Evolutionary conservation across 108 stramenopile genomes (phyloP), one percentile per base, ranked within the genome.

Genomic region (Chaetoceros muelleri): DNA sequence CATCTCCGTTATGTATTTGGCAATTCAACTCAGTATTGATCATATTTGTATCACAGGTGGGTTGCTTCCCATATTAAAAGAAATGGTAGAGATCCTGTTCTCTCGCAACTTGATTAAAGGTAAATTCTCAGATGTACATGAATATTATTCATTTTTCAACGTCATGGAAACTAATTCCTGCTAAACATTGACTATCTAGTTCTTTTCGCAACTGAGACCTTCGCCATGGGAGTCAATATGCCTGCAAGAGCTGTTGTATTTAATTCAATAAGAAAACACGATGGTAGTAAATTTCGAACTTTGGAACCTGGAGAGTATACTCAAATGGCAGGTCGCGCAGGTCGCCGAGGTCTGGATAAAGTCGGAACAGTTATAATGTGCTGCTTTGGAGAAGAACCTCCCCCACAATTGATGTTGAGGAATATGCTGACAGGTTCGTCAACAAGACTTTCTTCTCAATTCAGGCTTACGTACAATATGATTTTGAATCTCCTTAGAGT

Each of bases 141-240:
- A 5, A 10, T 40, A 10, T 5, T 40, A 13, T 40, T 13, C 13
- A 40, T 40, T 40, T 40, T 40, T 13, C 5, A 40, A 10, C 13
- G 5, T 40, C 13, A 5, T 40, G 5, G 5, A 13, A 10, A 13
- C 34, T 40, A 40, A 40, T 10, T 5, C 13, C 13, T 40, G 5
- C 74, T 82, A 5, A 13, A 10, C 8, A 40, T n/a, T n/a, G n/a
- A n/a, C n/a, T n/a, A n/a, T n/a, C n/a, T 40, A 40, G 76, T 95
- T 49, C 76, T 99, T 19, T 96, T 97, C 62, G 96, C 97, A 25
- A 99, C 98, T 7, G 98, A 99, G 64, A 98, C 97, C 1, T 97
- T 99, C 63, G 98, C 98, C 2, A 98, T 96, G 89, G 98, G 98
- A 49, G 98, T 99, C 3, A 99, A 99, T 76, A 97, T 99, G 95